These are phyloP conservation scores for Pseudozyma sp. DNA, from an alignment of 1,284 basidiomycete species.

Conservation along the genomic window DNA sequence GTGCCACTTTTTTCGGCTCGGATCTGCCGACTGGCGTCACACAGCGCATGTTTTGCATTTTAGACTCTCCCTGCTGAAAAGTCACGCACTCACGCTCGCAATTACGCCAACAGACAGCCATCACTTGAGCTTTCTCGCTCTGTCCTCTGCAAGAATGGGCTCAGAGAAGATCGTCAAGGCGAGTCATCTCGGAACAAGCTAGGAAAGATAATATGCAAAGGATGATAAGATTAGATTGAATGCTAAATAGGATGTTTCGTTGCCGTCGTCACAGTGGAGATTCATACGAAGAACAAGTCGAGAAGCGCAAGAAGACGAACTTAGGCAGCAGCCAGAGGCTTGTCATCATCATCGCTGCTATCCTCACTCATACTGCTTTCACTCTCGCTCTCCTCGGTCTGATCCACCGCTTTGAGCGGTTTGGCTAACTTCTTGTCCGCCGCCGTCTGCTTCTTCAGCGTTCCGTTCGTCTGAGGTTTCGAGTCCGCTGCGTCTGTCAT, in stretches of 20 bases:
- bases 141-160: not conserved
- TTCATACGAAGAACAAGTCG: not conserved
- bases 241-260: too few species aligned
- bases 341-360: constrained; percentile 41
- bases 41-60: not conserved
- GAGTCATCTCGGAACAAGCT: too few species aligned
- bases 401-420: constrained; percentile 37
- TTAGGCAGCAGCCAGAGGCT: constrained; percentile 37
- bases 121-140: not conserved
- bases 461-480: constrained; percentile 29
- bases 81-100: too few species aligned
- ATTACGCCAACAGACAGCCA: not conserved
- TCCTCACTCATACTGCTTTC: constrained; percentile 13
- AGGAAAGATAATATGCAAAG: too few species aligned
- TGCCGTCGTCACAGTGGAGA: too few species aligned
- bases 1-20: too few species aligned
- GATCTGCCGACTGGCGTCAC: too few species aligned
- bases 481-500: constrained; percentile 44
- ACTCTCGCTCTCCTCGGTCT: constrained; percentile 30
- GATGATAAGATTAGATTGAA: too few species aligned
- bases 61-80: not conserved
- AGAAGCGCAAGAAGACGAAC: not conserved
- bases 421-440: constrained; percentile 25
- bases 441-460: constrained; percentile 38
- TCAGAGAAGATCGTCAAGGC: not conserved